Evolutionary conservation across 208 protist species (phyloP), one percentile per base, ranked within the genome.

Genomic region (Leishmania tarentolae): DNA sequence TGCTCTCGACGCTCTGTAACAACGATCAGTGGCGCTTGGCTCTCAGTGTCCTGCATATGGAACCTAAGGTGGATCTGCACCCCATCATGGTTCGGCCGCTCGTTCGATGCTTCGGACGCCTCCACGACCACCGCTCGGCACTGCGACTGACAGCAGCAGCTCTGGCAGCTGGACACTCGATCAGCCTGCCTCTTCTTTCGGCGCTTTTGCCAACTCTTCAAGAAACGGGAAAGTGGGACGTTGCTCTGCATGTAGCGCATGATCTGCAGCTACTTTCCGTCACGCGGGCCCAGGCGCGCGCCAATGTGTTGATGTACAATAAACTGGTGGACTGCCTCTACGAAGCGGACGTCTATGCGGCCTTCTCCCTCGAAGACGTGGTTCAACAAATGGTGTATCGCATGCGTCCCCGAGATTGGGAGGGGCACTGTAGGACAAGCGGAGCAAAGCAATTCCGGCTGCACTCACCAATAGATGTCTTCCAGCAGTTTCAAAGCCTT

Each of bases 321-420:
- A 40, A 83, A 6, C 87, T 97, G 1, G 76, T 93, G 4, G 77
- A 92, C 53, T 95, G 91, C 76, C 80, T 97, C 19, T 97, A 97
- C 76, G 87, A 88, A 52, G 79, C 82, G 6, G 84, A 95, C 76
- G 72, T 89, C 8, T 95, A 97, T 86, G 65, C 85, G 35, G 61
- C 75, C 44, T 92, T 88, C 80, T 90, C 81, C 17, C 46, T 93
- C 53, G 76, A 83, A 21, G 90, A 94, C 57, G 83, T 95, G 75
- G 87, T 97, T 56, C 73, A 86, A 31, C 88, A 93, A 66, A 90
- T 93, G 2, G 81, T 77, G 31, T 57, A 73, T 73, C 89, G 93
- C 31, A 94, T 88, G 84, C 76, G 87, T 61, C 90, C 90, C 1
- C 83, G 85, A 42, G 85, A 88, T 1, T 21, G 7, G 7, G 24